Percentiles rank a stretch among this genome's conserved stretches.
These are phyloP conservation scores for Mycoemilia scoparia DNA, from an alignment of 192 early-diverging fungal species.

Conservation along the genomic window DNA sequence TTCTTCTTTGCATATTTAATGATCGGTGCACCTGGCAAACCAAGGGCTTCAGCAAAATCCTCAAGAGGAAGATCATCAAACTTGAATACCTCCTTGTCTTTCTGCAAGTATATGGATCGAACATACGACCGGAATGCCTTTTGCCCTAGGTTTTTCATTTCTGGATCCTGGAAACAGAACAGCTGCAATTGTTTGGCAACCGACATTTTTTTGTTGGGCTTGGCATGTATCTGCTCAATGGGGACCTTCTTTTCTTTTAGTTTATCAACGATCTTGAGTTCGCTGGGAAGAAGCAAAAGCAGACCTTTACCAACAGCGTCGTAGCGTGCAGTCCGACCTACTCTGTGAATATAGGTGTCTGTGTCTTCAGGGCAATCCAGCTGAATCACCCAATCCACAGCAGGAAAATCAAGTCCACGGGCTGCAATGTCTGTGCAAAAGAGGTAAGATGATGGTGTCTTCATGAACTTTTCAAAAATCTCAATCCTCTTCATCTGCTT, in stretches of 20 bases:
- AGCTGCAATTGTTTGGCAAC: constrained; percentile 71
- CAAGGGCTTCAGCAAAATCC: constrained; percentile 70
- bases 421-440: constrained; percentile 94
- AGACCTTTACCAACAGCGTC: constrained; percentile 74
- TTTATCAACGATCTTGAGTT: constrained; percentile 66
- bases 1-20: constrained; percentile 74
- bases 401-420: constrained; percentile 92
- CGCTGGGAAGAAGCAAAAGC: constrained; percentile 72
- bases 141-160: constrained; percentile 93
- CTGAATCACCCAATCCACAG: constrained; percentile 98
- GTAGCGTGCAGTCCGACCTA: constrained; percentile 92
- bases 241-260: constrained; percentile 59
- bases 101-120: constrained; percentile 77
- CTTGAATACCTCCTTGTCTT: constrained; percentile 80
- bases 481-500: constrained; percentile 86
- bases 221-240: constrained; percentile 76
- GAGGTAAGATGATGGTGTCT: constrained; percentile 53
- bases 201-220: constrained; percentile 59
- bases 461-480: constrained; percentile 80
- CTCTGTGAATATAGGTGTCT: constrained; percentile 94
- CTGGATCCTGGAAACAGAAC: constrained; percentile 81
- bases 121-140: constrained; percentile 93
- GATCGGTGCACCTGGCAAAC: constrained; percentile 87
- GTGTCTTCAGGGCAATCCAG: constrained; percentile 93
- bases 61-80: constrained; percentile 73